These are phyloP conservation scores for Dactylellina cionopaga DNA, from an alignment of 2,329 filamentous ascomycete genomes.

Conservation along the genomic window DNA sequence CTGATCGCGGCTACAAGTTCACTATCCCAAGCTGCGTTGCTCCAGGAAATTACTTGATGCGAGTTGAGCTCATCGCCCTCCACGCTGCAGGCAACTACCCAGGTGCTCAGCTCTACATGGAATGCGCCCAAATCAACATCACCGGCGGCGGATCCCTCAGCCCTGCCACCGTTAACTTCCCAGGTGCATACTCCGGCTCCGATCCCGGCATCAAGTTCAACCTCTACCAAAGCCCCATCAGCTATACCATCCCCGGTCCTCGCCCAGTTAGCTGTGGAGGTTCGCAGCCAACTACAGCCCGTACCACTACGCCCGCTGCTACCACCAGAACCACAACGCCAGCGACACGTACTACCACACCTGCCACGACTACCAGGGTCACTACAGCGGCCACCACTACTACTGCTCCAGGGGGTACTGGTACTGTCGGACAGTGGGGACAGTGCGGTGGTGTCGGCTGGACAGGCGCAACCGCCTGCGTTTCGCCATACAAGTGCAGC, in stretches of 20 bases:
- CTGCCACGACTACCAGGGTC: not conserved
- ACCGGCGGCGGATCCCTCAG: slow-evolving; percentile 54
- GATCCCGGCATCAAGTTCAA: slow-evolving; percentile 53
- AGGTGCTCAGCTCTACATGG: slow-evolving; percentile 57
- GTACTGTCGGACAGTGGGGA: slow-evolving; percentile 28
- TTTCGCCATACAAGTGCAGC: slow-evolving; percentile 27
- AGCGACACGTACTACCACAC: slow-evolving; percentile 7
- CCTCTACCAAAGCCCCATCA: slow-evolving; percentile 57
- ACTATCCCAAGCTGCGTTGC: slow-evolving; percentile 59
- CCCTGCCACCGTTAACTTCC: slow-evolving; percentile 55
- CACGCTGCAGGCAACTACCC: slow-evolving; percentile 47
- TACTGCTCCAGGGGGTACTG: slow-evolving; percentile 3
- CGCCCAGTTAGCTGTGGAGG: slow-evolving; percentile 54
- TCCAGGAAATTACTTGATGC: slow-evolving; percentile 58
- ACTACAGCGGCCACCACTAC: slow-evolving; percentile 8
- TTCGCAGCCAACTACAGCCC: slow-evolving; percentile 12
- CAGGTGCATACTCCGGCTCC: slow-evolving; percentile 55
- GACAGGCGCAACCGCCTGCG: slow-evolving; percentile 42
- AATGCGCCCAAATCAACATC: slow-evolving; percentile 57
- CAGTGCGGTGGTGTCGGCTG: slow-evolving; percentile 50
- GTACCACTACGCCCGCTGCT: not conserved
- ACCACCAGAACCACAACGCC: slow-evolving; percentile 2
- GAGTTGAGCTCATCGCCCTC: slow-evolving; percentile 56
- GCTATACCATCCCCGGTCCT: slow-evolving; percentile 63
- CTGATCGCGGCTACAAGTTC: slow-evolving; percentile 63